Evolutionary conservation across 2,329 filamentous ascomycete species (phyloP), one percentile per base, ranked within the genome.

Genomic region (Clonostachys chloroleuca): DNA sequence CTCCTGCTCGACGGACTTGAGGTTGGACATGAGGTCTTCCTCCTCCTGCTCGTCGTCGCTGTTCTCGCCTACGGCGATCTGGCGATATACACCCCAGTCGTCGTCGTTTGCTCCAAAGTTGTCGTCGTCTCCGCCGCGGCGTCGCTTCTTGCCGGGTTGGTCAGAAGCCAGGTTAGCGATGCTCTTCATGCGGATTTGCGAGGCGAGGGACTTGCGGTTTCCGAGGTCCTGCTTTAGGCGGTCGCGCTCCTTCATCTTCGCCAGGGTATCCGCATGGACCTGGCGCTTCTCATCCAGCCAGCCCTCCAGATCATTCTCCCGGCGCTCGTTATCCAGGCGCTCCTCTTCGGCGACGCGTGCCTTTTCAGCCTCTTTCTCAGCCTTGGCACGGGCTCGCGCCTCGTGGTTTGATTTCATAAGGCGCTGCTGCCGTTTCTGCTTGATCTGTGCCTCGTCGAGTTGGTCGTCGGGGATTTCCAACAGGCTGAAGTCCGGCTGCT

Each of bases 101-200:
- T 95, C 92, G 60, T 99, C 94, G 64, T 99, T 92, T 44, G 92
- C 92, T 48, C 94, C 94, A 61, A 99, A 99, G 50, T 89, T 91
- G 62, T 99, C 94, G 58, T 99, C 94, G 61, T 97, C 92, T 5
- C 86, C 89, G 8, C 90, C 91, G 16, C 92, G 84, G 13, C 90
- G 78, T 48, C 92, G 82, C 67, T 96, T 95, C 64, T 92, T 91
- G 53, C 78, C 74, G 1, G 92, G 91, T 6, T 82, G 84, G 65
- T 99, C 94, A 0, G 92, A 92, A 4, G 94, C 94, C 2, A 99
- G 84, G 60, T 96, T 96, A 50, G 94, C 94, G 49, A 99, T 91
- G 44, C 86, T 92, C 71, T 97, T 97, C 94, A 99, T 99, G 52
- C 94, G 88, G 69, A 95, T 95, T 66, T 97, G 92, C 48, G 88